These are phyloP conservation scores for Rhodomyrtus tomentosa DNA, from an alignment of 345 rosid species.

Conservation along the genomic window DNA sequence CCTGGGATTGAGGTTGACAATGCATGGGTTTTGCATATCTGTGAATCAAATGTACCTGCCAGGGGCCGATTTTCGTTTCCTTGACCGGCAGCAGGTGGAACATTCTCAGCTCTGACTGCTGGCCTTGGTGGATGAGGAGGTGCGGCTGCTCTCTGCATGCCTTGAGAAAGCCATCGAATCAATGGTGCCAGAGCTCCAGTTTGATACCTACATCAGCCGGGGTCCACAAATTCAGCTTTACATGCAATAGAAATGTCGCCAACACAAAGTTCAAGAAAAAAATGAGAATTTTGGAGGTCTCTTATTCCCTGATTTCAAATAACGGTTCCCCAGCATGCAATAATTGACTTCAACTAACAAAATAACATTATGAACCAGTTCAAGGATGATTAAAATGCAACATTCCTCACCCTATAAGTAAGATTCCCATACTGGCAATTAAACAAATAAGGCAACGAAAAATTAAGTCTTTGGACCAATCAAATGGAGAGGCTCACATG, in stretches of 20 bases:
- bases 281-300: neutral
- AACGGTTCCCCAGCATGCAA: neutral
- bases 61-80: conserved; percentile 40
- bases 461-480: neutral
- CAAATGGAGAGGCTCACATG: neutral
- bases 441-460: neutral
- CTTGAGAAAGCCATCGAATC: conserved; percentile 84
- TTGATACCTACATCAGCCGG: conserved; percentile 58
- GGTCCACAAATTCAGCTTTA: neutral
- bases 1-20: neutral
- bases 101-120: conserved; percentile 61
- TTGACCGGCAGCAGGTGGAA: conserved; percentile 51
- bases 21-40: neutral
- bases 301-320: neutral
- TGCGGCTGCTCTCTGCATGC: conserved; percentile 96
- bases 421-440: neutral
- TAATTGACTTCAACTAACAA: neutral
- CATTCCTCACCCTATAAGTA: neutral
- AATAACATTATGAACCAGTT: neutral
- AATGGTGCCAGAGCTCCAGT: conserved; percentile 95
- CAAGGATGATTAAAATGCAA: neutral
- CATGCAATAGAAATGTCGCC: neutral
- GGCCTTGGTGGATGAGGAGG: conserved; percentile 77
- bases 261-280: neutral
- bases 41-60: conserved; percentile 35